These are phyloP conservation scores for Pyrenula massariospora DNA, from an alignment of 495 filamentous ascomycete genomes.

Conservation along the genomic window DNA sequence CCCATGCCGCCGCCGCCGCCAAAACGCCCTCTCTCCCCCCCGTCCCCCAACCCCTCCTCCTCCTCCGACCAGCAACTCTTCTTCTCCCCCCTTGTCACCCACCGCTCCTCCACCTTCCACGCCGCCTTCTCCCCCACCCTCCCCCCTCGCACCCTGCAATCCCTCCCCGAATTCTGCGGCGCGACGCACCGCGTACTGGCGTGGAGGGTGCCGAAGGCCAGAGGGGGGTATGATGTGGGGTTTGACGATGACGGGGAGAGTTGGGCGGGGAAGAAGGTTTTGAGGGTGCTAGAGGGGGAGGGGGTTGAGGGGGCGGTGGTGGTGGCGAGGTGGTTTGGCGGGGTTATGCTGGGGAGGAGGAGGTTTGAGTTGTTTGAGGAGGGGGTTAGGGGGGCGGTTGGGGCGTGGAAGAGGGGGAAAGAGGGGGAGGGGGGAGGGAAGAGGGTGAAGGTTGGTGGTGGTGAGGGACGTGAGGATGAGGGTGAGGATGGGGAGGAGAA, in stretches of 20 bases:
- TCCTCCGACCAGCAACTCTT: slow-evolving; percentile 14
- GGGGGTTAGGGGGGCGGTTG: slow-evolving; percentile 21
- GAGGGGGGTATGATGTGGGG: slow-evolving; percentile 11
- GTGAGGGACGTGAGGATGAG: slow-evolving; percentile 5
- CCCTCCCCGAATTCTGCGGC: slow-evolving; percentile 13
- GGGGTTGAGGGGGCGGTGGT: slow-evolving; percentile 23
- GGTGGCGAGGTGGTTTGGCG: slow-evolving; percentile 36
- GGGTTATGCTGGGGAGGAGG: slow-evolving; percentile 28
- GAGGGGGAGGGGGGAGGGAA: background rate
- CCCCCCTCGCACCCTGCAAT: slow-evolving; percentile 18
- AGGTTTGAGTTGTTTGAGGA: slow-evolving; percentile 30
- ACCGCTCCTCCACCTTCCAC: slow-evolving; percentile 27
- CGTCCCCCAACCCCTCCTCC: slow-evolving; percentile 12
- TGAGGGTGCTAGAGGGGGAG: slow-evolving; percentile 20
- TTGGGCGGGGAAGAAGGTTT: slow-evolving; percentile 22
- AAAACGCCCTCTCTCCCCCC: slow-evolving; percentile 8
- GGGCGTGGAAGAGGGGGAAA: slow-evolving; percentile 6
- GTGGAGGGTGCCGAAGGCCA: slow-evolving; percentile 16
- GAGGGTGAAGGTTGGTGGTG: slow-evolving; percentile 2
- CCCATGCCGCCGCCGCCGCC: slow-evolving; percentile 13
- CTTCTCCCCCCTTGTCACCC: slow-evolving; percentile 20
- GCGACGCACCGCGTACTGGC: slow-evolving; percentile 31
- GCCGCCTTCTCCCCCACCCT: slow-evolving; percentile 26
- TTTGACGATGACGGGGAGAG: slow-evolving; percentile 34
- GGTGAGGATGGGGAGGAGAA: slow-evolving; percentile 12